A percentile compares a stretch with the other conserved stretches of the same genome.
These are phyloP conservation scores for Alternaria consortialis DNA, from an alignment of 2,329 filamentous ascomycete genomes.

Conservation along the genomic window DNA sequence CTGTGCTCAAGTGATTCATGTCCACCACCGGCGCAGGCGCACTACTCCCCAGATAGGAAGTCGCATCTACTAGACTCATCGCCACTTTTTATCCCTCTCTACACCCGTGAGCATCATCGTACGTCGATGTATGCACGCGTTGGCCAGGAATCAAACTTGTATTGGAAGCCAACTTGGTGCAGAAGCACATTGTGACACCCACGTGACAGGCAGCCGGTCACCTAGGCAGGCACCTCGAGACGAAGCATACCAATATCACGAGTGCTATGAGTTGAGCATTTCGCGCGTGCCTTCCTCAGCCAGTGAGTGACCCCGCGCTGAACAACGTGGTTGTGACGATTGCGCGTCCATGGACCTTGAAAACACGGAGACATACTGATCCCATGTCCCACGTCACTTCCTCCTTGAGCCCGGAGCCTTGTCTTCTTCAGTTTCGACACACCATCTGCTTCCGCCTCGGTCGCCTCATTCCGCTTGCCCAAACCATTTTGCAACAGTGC, in stretches of 20 bases:
- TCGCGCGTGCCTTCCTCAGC: neutral
- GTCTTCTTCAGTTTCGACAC: neutral
- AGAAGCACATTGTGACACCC: neutral
- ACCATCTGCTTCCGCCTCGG: neutral
- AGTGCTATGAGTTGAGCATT: neutral
- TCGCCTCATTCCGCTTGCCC: neutral
- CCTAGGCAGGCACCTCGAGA: neutral
- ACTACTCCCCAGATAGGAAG: slow-evolving; percentile 10
- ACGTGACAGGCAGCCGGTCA: neutral
- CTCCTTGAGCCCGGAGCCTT: slow-evolving; percentile 1
- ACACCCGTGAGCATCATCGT: neutral
- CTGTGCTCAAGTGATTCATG: slow-evolving; percentile 5
- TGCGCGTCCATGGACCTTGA: neutral
- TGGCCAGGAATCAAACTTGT: slow-evolving; percentile 1
- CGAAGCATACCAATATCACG: neutral
- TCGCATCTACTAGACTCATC: neutral
- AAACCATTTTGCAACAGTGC: neutral
- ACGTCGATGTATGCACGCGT: neutral
- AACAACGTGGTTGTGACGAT: slow-evolving; percentile 2
- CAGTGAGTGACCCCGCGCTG: slow-evolving; percentile 1
- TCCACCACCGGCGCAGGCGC: neutral
- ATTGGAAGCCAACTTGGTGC: neutral
- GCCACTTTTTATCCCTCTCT: slow-evolving; percentile 6
- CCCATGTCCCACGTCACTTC: neutral
- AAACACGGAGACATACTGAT: neutral